A percentile compares a stretch with the other conserved stretches of the same genome.
Conservation (phyloP, 2,329 filamentous ascomycete species). For the Plenodomus biglobosus region DNA sequence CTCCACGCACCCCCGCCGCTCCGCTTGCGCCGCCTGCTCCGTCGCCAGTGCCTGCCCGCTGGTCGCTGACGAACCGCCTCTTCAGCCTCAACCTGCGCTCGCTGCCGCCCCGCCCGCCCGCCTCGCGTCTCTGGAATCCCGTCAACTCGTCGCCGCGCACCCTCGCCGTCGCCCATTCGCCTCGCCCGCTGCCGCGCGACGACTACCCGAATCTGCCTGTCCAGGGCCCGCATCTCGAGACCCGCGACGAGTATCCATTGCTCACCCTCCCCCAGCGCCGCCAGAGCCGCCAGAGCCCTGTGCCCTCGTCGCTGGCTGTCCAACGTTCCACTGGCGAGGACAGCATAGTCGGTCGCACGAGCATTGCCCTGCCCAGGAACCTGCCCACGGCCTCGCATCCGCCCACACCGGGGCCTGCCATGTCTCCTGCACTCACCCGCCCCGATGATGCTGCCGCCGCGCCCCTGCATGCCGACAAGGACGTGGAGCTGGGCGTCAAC, state of each 20-base stretch:
- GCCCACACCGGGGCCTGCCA: conserved; percentile 27
- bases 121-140: conserved; percentile 62
- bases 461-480: conserved; percentile 16
- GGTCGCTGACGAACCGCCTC: conserved; percentile 47
- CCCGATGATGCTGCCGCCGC: conserved; percentile 16
- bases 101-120: conserved; percentile 42
- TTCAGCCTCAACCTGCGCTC: conserved; percentile 40
- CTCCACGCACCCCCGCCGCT: conserved; percentile 32
- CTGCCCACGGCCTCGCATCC: conserved; percentile 27
- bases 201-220: conserved; percentile 49
- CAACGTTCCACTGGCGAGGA: conserved; percentile 48
- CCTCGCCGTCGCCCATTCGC: conserved; percentile 38
- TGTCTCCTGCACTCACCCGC: conserved; percentile 24
- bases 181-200: conserved; percentile 49
- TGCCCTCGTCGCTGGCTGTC: conserved; percentile 41
- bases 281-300: conserved; percentile 53
- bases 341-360: conserved; percentile 46
- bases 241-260: conserved; percentile 57
- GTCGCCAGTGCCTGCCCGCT: conserved; percentile 38
- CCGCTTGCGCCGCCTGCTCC: conserved; percentile 27
- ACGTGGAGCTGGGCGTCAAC: conserved; percentile 29
- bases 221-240: conserved; percentile 37
- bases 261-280: conserved; percentile 60
- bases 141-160: conserved; percentile 61
- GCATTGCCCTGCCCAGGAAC: conserved; percentile 54